Base-by-base conservation (phyloP, 129 eudicot genomes). In the Lonicera japonica region DNA sequence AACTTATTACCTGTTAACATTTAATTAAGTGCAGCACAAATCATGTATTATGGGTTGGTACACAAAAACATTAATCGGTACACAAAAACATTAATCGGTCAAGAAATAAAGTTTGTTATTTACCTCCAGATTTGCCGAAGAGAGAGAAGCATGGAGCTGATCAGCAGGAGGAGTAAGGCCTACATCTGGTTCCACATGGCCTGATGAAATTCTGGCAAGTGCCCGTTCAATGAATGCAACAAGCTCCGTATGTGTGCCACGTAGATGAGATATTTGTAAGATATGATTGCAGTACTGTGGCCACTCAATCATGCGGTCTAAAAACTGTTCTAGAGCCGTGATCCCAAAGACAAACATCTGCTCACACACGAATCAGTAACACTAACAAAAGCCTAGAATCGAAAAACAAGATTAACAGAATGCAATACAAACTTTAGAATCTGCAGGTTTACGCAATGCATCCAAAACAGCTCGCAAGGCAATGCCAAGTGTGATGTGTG, bases 271-370 rank as follows among this genome's bases (percentile, higher is more conserved):
- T 73, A 91, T 91, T 68, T 91, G 98, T 43, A 91, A 75, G 67
- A 91, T 87, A 60, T 91, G 96, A 61, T 91, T 87, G 83, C 98
- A 91, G 67, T 91, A 91, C 39, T 87, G 96, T 18, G 98, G 98
- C 98, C 98, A 91, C 69, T 91, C 98, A 54, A 77, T 68, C 76
- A 91, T 75, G 21, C 98, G 98, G 56, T 87, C 94, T 54, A 84
- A 75, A 71, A 91, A 91, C 70, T 87, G 95, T 76, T 91, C 98
- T 70, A 91, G 61, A 25, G 98, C 98, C 71, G 68, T 84, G 18
- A 86, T 87, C 73, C 98, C 98, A 82, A 91, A 91, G 24, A 73
- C 75, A 78, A 91, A 91, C 94, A 91, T 91, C 98, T 91, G 83
- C 63, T 63, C 14, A 63, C 22, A 48, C 13, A 62, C 24, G 51